phyloP scores from a whole-genome alignment of 2,329 filamentous ascomycete genomes.

The Fusarium coicis region DNA sequence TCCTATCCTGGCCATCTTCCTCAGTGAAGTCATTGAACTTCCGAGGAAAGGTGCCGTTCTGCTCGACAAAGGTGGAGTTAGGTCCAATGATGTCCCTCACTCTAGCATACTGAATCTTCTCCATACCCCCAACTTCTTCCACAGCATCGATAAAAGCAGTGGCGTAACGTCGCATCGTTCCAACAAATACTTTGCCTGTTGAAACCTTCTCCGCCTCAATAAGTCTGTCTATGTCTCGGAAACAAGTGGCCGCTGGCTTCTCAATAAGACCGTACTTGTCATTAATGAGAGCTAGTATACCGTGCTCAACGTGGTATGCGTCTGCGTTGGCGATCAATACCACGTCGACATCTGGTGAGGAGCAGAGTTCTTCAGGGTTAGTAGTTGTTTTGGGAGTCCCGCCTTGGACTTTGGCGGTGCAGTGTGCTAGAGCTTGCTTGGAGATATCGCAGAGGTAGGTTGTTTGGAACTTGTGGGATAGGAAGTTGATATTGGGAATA shows the following conservation, averaged over 20 bases:
- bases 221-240: constrained; percentile 58
- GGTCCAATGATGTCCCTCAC: constrained; percentile 59
- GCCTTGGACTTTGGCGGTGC: constrained; percentile 38
- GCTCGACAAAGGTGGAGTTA: constrained; percentile 59
- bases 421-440: constrained; percentile 40
- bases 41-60: constrained; percentile 60
- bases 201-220: constrained; percentile 59
- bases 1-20: neutral
- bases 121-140: constrained; percentile 62
- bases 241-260: constrained; percentile 65
- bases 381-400: constrained; percentile 47
- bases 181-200: constrained; percentile 63
- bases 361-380: constrained; percentile 55
- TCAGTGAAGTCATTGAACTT: constrained; percentile 46
- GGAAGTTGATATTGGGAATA: constrained; percentile 59
- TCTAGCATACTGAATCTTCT: constrained; percentile 65
- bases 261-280: constrained; percentile 69
- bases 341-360: constrained; percentile 58
- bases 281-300: constrained; percentile 61
- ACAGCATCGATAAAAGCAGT: constrained; percentile 64
- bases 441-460: constrained; percentile 65
- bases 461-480: constrained; percentile 57
- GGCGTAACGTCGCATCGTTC: constrained; percentile 71
- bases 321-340: constrained; percentile 65
- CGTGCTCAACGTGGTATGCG: constrained; percentile 64